Percentiles rank a stretch among this genome's conserved stretches.
phyloP scores from a whole-genome alignment of 2,329 filamentous ascomycete species.

The Cladorrhinum sp. region DNA sequence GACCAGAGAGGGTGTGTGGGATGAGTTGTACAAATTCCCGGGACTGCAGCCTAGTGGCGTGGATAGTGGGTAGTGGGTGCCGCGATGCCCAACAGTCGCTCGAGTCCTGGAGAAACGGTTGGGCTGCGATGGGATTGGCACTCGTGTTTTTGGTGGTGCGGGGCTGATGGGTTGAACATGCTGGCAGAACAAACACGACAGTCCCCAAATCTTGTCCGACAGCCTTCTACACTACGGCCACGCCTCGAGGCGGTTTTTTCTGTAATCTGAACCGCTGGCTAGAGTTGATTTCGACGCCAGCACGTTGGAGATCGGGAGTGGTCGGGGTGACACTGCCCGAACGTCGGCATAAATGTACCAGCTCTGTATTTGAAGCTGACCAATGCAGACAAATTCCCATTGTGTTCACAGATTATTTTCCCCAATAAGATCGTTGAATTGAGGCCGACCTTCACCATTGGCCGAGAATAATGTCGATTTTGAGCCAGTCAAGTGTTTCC shows the following conservation, averaged over 20 bases:
- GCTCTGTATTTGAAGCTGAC: neutral
- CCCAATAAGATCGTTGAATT: conserved; percentile 22
- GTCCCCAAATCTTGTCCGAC: neutral
- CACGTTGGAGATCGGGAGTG: neutral
- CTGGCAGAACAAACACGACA: conserved; percentile 1
- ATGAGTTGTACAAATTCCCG: conserved; percentile 48
- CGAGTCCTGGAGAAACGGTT: conserved; percentile 34
- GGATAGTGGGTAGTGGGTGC: conserved; percentile 32
- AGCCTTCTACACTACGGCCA: neutral
- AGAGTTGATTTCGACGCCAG: neutral
- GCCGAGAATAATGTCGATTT: conserved; percentile 11
- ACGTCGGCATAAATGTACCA: neutral
- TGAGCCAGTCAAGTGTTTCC: conserved; percentile 19
- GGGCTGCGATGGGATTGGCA: conserved; percentile 35
- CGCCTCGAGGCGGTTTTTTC: neutral
- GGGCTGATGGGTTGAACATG: neutral
- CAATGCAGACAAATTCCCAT: neutral
- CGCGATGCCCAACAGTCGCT: conserved; percentile 49
- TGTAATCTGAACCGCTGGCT: neutral
- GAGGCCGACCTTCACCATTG: conserved; percentile 24
- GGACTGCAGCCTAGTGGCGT: conserved; percentile 37
- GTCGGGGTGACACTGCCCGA: neutral
- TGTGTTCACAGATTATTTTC: conserved; percentile 4
- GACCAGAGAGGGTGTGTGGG: conserved; percentile 30
- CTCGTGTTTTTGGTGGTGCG: conserved; percentile 16